Evolutionary conservation across 2,329 filamentous ascomycete genomes (phyloP), one percentile per base, ranked within the genome.

Genomic region (Pseudocercospora vitis): DNA sequence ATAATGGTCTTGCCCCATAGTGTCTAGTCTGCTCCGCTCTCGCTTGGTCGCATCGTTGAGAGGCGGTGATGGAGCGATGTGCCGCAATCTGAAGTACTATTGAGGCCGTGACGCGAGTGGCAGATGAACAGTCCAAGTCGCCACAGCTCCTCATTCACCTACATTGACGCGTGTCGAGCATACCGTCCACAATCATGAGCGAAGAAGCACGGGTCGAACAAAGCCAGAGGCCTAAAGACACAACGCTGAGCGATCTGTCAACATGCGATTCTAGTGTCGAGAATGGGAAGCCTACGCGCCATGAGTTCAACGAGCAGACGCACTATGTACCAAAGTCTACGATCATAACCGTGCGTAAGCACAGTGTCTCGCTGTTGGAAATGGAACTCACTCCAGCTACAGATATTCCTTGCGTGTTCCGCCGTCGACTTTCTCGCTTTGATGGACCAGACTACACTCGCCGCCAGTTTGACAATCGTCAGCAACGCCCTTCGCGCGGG

Each of bases 361-460:
- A 23, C 21, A 47, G 40, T 37, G 47, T 48, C 33, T 23, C 21
- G 26, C 12, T 29, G 14, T 9, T 11, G 23, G 21, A 7, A 9
- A n/a, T 12, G 26, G 8, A 31, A 19, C 3, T 32, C 11, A 47
- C 26, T 7, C 33, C 7, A 19, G 18, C 7, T 18, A 12, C 42
- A 81, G 79, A 81, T 82, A 57, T 83, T 83, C 57, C 68, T 83
- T 11, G 78, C 80, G 12, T 82, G 79, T 56, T 75, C 80, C 39
- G 80, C 73, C 18, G 77, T 81, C 52, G 80, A 83, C 48, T 66
- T 83, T 32, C 61, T 81, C 26, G 78, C 80, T 0, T 69, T 82
- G 46, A 81, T 82, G 71, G 80, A 82, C 62, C 80, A 83, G 65
- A 83, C 80, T 0, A 81, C 78, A 2, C 68, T 83, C 26, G 80